phyloP scores from a whole-genome alignment of 352 stramenopile genomes.

The Phytophthora kernoviae region DNA sequence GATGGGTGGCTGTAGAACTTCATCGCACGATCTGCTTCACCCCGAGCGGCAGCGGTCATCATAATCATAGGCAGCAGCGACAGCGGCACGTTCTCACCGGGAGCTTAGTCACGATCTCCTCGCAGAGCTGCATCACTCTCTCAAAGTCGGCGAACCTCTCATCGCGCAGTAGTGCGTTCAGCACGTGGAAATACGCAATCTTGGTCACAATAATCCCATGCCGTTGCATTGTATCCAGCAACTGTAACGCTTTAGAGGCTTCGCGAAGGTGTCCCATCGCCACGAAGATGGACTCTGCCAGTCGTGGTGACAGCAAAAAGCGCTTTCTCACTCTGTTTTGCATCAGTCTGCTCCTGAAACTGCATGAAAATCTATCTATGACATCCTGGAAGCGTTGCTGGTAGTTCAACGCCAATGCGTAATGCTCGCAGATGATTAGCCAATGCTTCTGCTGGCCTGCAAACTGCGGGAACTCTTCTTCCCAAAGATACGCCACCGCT shows the following conservation, averaged over 20 bases:
- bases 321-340: not conserved
- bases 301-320: conserved; percentile 40
- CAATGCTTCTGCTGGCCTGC: conserved; percentile 44
- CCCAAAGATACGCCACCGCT: conserved; percentile 50
- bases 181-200: conserved; percentile 61
- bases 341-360: conserved; percentile 11
- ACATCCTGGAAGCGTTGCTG: conserved; percentile 61
- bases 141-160: conserved; percentile 53
- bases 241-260: conserved; percentile 27
- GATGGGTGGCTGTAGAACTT: conserved; percentile 54
- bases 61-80: conserved; percentile 63
- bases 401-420: conserved; percentile 52
- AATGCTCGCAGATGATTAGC: conserved; percentile 55
- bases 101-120: conserved; percentile 49
- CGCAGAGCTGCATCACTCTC: conserved; percentile 55
- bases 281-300: conserved; percentile 57
- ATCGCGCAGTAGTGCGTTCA: conserved; percentile 63
- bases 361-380: conserved; percentile 46
- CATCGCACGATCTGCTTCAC: conserved; percentile 63
- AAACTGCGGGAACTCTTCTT: conserved; percentile 62
- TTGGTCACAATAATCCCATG: conserved; percentile 46
- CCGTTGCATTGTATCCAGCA: conserved; percentile 42
- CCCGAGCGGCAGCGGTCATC: conserved; percentile 58
- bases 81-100: conserved; percentile 49
- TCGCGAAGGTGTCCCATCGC: conserved; percentile 56